Evolutionary conservation across 2,329 filamentous ascomycete genomes (phyloP).

Genomic region (Gaeumannomyces tritici): DNA sequence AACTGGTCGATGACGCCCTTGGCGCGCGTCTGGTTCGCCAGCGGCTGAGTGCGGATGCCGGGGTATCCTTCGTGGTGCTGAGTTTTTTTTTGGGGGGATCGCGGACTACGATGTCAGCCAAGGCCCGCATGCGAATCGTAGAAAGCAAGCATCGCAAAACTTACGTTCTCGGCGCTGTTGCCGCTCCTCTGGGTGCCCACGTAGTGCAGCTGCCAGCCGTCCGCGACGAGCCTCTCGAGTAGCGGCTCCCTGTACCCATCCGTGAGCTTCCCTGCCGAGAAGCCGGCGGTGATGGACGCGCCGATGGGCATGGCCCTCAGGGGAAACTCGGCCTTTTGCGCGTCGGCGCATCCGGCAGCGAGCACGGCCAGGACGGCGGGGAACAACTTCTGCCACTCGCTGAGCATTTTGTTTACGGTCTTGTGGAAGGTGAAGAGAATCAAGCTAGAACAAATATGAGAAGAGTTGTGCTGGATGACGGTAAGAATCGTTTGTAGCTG

Average conservation of each 20-base stretch:
- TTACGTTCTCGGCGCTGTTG: neutral
- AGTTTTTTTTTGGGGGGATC: no score
- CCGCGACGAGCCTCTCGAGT: neutral
- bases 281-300: conserved; percentile 3
- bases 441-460: no score
- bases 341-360: neutral
- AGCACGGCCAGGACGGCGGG: neutral
- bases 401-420: neutral
- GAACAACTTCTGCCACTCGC: neutral
- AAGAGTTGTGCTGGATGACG: neutral
- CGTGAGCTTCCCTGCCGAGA: neutral
- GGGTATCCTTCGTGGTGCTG: conserved; percentile 5
- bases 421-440: neutral
- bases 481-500: neutral
- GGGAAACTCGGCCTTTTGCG: neutral
- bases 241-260: conserved; percentile 4
- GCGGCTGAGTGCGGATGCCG: conserved; percentile 1
- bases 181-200: neutral
- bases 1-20: neutral
- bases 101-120: no score
- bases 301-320: conserved; percentile 4
- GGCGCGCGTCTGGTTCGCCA: conserved; percentile 1
- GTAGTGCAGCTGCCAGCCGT: conserved; percentile 1
- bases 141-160: neutral
- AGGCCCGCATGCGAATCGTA: no score